Evolutionary conservation across 1,139 yeast genomes (phyloP).

Genomic region (Torulaspora globosa): DNA sequence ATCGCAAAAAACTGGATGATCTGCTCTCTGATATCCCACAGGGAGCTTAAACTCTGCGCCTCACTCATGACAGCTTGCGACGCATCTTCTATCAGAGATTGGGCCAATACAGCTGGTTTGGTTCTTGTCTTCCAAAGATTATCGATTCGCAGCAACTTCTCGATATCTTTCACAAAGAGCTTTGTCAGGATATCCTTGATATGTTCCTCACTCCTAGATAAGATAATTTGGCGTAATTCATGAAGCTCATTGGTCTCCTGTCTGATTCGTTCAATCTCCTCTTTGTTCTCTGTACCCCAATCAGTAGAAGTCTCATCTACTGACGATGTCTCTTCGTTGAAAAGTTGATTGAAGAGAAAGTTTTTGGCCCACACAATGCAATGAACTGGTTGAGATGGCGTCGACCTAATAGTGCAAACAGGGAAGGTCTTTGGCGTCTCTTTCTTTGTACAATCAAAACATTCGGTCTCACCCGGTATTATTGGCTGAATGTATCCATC

Average conservation of each 20-base stretch:
- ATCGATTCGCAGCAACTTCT: slow-evolving; percentile 65
- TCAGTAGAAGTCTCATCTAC: slow-evolving; percentile 42
- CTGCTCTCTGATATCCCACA: slow-evolving; percentile 65
- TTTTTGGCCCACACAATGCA: slow-evolving; percentile 98
- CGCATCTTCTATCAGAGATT: slow-evolving; percentile 19
- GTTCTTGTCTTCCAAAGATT: slow-evolving; percentile 72
- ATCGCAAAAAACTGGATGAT: slow-evolving; percentile 55
- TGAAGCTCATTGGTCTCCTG: slow-evolving; percentile 74
- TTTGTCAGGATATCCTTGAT: slow-evolving; percentile 45
- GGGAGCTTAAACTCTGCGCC: slow-evolving; percentile 21
- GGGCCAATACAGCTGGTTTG: slow-evolving; percentile 58
- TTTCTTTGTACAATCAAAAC: slow-evolving; percentile 87
- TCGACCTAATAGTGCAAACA: slow-evolving; percentile 92
- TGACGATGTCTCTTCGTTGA: slow-evolving; percentile 46
- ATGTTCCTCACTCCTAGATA: slow-evolving; percentile 32
- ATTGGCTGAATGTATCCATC: slow-evolving; percentile 94
- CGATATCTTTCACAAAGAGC: slow-evolving; percentile 66
- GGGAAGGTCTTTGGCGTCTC: slow-evolving; percentile 89
- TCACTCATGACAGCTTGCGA: neutral
- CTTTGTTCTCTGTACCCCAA: slow-evolving; percentile 57
- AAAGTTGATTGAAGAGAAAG: slow-evolving; percentile 76
- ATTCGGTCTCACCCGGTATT: slow-evolving; percentile 75
- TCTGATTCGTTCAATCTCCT: slow-evolving; percentile 64
- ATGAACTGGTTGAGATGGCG: slow-evolving; percentile 95
- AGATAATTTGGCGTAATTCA: slow-evolving; percentile 53